Evolutionary conservation across 805 yeast genomes (phyloP).

Genomic region (Kodamaea sagamina): DNA sequence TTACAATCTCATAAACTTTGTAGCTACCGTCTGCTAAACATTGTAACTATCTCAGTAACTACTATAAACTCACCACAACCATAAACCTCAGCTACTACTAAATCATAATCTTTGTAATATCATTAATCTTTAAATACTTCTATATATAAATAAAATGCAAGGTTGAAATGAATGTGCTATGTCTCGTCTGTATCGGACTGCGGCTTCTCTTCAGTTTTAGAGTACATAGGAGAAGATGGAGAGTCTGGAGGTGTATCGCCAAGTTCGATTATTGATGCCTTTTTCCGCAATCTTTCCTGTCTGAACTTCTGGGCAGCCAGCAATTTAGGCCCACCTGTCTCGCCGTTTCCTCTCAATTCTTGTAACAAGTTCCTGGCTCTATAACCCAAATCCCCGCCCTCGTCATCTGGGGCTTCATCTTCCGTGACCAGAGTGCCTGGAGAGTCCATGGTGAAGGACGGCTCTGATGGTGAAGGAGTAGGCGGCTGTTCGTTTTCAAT

Average conservation of each 20-base stretch:
- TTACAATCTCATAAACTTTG: too few relatives aligned
- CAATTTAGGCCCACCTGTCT: constrained; percentile 24
- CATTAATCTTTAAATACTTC: constrained; percentile 7
- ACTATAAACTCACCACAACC: background rate
- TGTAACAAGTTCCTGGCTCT: constrained; percentile 65
- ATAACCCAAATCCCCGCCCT: constrained; percentile 37
- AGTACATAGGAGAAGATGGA: constrained; percentile 2
- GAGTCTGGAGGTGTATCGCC: constrained; percentile 5
- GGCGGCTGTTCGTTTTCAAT: constrained; percentile 16
- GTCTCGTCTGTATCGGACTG: background rate
- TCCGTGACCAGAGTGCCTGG: constrained; percentile 4
- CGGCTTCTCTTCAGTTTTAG: constrained; percentile 3
- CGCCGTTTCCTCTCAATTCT: constrained; percentile 51
- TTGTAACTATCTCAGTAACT: background rate
- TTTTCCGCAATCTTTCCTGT: constrained; percentile 32
- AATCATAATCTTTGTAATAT: constrained; percentile 3
- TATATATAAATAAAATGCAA: constrained; percentile 5
- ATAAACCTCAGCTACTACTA: too few relatives aligned
- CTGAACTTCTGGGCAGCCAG: constrained; percentile 47
- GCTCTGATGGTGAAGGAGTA: constrained; percentile 17
- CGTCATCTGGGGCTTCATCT: constrained; percentile 10
- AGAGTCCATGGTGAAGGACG: constrained; percentile 2
- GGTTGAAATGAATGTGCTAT: constrained; percentile 3
- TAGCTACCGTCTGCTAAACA: too few relatives aligned
- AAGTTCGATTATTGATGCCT: constrained; percentile 1